Base-by-base conservation (phyloP, 2,329 filamentous ascomycete genomes). In the Moelleriella libera region DNA sequence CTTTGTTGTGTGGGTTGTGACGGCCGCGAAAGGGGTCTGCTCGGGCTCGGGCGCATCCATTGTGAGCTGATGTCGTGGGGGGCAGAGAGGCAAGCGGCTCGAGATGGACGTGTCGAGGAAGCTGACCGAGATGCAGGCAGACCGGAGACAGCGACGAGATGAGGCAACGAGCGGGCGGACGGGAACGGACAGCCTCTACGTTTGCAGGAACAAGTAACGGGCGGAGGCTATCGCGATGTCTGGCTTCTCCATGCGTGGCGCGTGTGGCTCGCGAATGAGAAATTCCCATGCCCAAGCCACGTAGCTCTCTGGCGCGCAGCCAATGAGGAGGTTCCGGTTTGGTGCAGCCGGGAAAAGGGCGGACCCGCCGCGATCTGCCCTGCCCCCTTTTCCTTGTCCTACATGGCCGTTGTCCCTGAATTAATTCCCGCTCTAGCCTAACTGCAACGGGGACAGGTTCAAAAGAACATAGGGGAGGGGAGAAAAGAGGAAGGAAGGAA, bases 41-140 rank as follows among this genome's bases (percentile, higher is more conserved):
- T 95, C 88, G 53, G 87, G 83, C 71, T 94, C 88, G 52, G 82
- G 76, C 59, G 81, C 81, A 71, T 96, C 88, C 89, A 95, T 95
- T 47, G 21, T 21, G 21, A 21, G 21, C 21, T 21, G 21, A 21
- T 21, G 2, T 21, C 21, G 21, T 21, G 21, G 21, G 21, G 21
- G 21, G 21, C 21, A 21, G 21, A 21, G 21, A 21, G 21, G 21
- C 7, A 37, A 9, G 32, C 32, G 12, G 32, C 3, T 8, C 34
- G 8, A 37, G 12, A 37, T 37, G 34, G 34, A 9, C 8, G 8
- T 12, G 4, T 9, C 12, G 12, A 8, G 34, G 34, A 12, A 8
- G 34, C 34, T 37, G 34, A 5, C 8, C 34, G 34, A 8, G 3
- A 12, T 9, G 34, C 34, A 30, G 14, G 3, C 30, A 21, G 30